Evolutionary conservation across 148 eudicot genomes (phyloP).

Genomic region (Hydrangea macrophylla): DNA sequence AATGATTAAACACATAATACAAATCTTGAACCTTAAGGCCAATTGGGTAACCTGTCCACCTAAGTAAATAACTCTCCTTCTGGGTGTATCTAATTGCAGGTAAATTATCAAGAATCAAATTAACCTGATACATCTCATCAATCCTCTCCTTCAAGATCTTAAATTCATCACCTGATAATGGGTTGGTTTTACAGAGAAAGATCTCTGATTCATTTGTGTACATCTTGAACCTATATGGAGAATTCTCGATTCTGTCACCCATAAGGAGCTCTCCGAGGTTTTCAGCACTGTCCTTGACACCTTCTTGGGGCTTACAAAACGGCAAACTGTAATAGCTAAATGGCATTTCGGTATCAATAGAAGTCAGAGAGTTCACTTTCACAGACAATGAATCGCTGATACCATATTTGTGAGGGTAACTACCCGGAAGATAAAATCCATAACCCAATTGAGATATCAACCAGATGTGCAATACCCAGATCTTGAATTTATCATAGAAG

Average conservation of each 20-base stretch:
- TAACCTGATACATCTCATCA: conserved; percentile 90
- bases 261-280: conserved; percentile 80
- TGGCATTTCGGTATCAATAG: conserved; percentile 83
- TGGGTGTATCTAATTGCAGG: conserved; percentile 74
- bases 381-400: conserved; percentile 57
- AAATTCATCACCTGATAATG: conserved; percentile 57
- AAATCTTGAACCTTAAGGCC: conserved; percentile 62
- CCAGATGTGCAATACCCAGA: conserved; percentile 50
- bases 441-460: conserved; percentile 39
- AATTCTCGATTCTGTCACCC: conserved; percentile 90
- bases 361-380: conserved; percentile 79
- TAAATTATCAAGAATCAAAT: conserved; percentile 74
- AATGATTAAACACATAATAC: conserved; percentile 70
- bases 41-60: conserved; percentile 81
- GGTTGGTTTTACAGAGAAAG: conserved; percentile 54
- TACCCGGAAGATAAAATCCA: conserved; percentile 81
- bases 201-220: conserved; percentile 60
- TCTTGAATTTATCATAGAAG: conserved; percentile 36
- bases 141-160: conserved; percentile 67
- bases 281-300: conserved; percentile 83
- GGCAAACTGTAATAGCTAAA: conserved; percentile 74
- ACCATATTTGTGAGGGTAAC: conserved; percentile 73
- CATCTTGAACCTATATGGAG: conserved; percentile 74
- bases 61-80: conserved; percentile 45
- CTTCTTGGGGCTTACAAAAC: conserved; percentile 69